Evolutionary conservation across 2,329 filamentous ascomycete genomes (phyloP), one percentile per base, ranked within the genome.

Genomic region (Fusarium caatingaense): DNA sequence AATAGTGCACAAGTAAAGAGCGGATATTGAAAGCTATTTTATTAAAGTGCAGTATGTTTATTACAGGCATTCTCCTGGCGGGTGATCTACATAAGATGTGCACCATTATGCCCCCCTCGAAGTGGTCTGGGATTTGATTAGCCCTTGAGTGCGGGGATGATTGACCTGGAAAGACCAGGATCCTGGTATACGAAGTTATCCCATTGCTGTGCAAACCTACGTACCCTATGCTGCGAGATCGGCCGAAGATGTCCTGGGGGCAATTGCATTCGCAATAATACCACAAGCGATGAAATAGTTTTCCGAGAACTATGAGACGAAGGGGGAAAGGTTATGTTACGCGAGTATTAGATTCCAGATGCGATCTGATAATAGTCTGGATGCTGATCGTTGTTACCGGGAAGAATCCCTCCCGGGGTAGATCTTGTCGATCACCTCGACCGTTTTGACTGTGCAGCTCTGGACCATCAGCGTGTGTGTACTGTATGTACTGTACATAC

Each of bases 31-130:
- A 28, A 30, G 42, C 23, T 27, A 20, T 40, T 34, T 65, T 27
- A 32, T 64, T 23, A 40, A 53, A 60, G 47, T 49, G 34, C n/a
- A 56, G n/a, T 37, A 23, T 58, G 56, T 46, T 50, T 46, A 30
- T 50, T 45, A 18, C 60, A 53, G 32, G 46, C 56, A 64, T 64
- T 64, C 47, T 45, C 51, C 56, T 51, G 48, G 56, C 63, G 67
- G 63, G 48, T 71, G 73, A 74, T 75, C 73, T 73, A 61, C 73
- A 75, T 74, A 75, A 75, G 73, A 75, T 75, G 72, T 65, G 62
- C 72, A 68, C 62, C 72, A 72, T 73, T 64, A 73, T 63, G 59
- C 61, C 68, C 48, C 44, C 66, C 34, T 53, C 64, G 37, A 64
- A 46, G 55, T 48, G 12, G 23, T 58, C 58, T 54, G 48, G 57